Percentiles rank a stretch among this genome's conserved stretches.
These are phyloP conservation scores for Globisporangium irregulare DNA, from an alignment of 352 stramenopile species.

Conservation along the genomic window DNA sequence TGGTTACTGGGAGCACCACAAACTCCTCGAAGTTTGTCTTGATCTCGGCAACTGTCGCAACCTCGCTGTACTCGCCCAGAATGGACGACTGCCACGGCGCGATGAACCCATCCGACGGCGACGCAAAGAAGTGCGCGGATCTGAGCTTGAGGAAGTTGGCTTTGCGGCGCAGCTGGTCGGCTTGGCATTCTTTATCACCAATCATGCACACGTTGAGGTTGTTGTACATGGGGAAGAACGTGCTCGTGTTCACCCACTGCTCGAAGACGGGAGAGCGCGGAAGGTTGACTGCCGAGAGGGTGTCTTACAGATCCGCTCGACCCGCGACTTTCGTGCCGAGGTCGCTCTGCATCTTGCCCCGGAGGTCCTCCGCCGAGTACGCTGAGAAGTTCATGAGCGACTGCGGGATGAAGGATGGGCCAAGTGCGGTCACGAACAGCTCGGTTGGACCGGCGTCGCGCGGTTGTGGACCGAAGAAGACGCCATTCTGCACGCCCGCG, in stretches of 20 bases:
- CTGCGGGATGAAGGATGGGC: slow-evolving; percentile 28
- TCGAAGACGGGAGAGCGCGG: slow-evolving; percentile 23
- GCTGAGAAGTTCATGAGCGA: slow-evolving; percentile 36
- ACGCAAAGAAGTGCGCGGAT: slow-evolving; percentile 46
- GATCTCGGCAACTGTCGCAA: slow-evolving; percentile 25
- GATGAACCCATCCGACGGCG: slow-evolving; percentile 36
- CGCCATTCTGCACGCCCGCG: slow-evolving; percentile 45
- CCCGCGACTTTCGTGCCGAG: slow-evolving; percentile 24
- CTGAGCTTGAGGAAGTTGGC: slow-evolving; percentile 41
- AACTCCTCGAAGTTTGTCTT: slow-evolving; percentile 32
- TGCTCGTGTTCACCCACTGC: slow-evolving; percentile 29
- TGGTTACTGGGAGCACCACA: slow-evolving; percentile 26
- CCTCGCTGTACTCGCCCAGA: slow-evolving; percentile 37
- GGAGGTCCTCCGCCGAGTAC: slow-evolving; percentile 31
- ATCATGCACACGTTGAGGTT: slow-evolving; percentile 23
- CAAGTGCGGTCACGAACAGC: slow-evolving; percentile 35
- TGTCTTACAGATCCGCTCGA: slow-evolving; percentile 23
- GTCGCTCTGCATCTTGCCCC: slow-evolving; percentile 42
- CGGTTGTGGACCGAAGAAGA: slow-evolving; percentile 48
- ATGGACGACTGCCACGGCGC: slow-evolving; percentile 37
- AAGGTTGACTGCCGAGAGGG: slow-evolving; percentile 37
- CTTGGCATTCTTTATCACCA: slow-evolving; percentile 12
- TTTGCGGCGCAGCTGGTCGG: slow-evolving; percentile 29
- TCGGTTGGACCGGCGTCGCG: slow-evolving; percentile 32
- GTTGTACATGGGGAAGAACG: slow-evolving; percentile 39